Evolutionary conservation across 1,139 yeast species (phyloP).

Genomic region (Blastobotrys raffinosifermentans): DNA sequence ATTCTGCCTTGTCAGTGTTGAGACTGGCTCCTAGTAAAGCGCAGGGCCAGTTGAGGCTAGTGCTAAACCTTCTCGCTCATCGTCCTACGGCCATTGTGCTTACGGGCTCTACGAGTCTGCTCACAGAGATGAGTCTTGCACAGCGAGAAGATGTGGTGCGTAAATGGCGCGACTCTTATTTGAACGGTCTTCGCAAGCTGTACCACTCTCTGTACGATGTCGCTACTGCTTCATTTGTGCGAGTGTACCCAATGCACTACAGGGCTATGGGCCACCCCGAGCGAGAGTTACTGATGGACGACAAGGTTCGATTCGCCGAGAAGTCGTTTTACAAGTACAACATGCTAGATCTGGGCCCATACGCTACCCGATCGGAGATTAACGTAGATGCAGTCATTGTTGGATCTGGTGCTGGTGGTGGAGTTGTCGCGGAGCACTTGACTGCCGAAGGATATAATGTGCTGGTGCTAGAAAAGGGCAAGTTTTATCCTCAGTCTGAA

Average conservation of each 20-base stretch:
- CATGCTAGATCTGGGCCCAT: conserved; percentile 17
- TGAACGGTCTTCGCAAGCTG: conserved; percentile 19
- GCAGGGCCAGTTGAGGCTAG: conserved; percentile 10
- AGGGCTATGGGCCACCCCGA: conserved; percentile 23
- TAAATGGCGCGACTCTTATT: conserved; percentile 19
- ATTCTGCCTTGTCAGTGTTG: background rate
- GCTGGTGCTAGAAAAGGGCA: conserved; percentile 51
- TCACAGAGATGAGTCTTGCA: conserved; percentile 24
- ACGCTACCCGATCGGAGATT: conserved; percentile 17
- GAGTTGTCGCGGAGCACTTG: conserved; percentile 50
- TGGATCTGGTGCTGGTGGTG: conserved; percentile 58
- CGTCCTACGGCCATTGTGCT: conserved; percentile 22
- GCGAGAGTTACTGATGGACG: conserved; percentile 16
- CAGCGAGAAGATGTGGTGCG: conserved; percentile 16
- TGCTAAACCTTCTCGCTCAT: conserved; percentile 21
- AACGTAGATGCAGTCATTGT: conserved; percentile 42
- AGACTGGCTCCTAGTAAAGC: conserved; percentile 2
- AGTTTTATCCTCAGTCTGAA: conserved; percentile 39
- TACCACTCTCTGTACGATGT: conserved; percentile 17
- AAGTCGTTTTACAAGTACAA: conserved; percentile 9
- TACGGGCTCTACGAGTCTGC: conserved; percentile 20
- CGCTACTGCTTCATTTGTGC: conserved; percentile 13
- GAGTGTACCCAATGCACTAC: conserved; percentile 16
- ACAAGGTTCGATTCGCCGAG: conserved; percentile 8
- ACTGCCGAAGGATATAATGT: conserved; percentile 42